A percentile compares a stretch with the other conserved stretches of the same genome.
These are phyloP conservation scores for Suillus cothurnatus DNA, from an alignment of 768 basidiomycete genomes.

Conservation along the genomic window DNA sequence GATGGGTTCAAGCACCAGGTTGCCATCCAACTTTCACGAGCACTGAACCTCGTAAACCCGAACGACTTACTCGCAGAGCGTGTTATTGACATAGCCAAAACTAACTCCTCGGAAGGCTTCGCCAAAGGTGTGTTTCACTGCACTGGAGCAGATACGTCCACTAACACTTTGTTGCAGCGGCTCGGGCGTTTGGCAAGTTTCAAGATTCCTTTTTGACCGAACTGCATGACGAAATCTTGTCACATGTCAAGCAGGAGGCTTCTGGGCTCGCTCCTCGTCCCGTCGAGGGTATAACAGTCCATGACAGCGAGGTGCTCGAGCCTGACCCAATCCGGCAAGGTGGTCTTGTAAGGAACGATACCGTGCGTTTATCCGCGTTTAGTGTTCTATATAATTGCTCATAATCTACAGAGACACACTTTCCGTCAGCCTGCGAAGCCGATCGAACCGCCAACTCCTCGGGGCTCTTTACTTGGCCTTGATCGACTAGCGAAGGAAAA, in stretches of 20 bases:
- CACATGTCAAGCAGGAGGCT: constrained; percentile 67
- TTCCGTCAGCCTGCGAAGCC: constrained; percentile 78
- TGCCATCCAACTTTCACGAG: constrained; percentile 79
- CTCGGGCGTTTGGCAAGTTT: constrained; percentile 85
- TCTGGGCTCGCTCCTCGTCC: constrained; percentile 51
- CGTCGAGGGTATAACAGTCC: constrained; percentile 74
- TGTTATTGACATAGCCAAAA: constrained; percentile 80
- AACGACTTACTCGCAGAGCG: constrained; percentile 81
- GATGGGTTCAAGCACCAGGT: constrained; percentile 63
- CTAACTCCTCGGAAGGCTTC: constrained; percentile 64
- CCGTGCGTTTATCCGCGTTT: constrained; percentile 40
- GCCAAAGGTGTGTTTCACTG: constrained; percentile 53
- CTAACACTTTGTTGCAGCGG: constrained; percentile 47
- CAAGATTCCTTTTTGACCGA: constrained; percentile 75
- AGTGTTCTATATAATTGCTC: background rate
- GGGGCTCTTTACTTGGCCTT: constrained; percentile 81
- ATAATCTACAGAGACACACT: constrained; percentile 61
- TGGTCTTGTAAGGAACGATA: constrained; percentile 72
- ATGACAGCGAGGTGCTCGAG: constrained; percentile 81
- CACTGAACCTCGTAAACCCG: constrained; percentile 77
- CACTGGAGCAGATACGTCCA: background rate
- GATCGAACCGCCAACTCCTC: constrained; percentile 75
- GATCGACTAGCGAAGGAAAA: constrained; percentile 91
- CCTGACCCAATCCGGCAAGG: constrained; percentile 79
- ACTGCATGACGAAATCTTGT: constrained; percentile 76